Base-by-base conservation (phyloP, 2,329 filamentous ascomycete species). In the Rhinocladiella mackenziei region DNA sequence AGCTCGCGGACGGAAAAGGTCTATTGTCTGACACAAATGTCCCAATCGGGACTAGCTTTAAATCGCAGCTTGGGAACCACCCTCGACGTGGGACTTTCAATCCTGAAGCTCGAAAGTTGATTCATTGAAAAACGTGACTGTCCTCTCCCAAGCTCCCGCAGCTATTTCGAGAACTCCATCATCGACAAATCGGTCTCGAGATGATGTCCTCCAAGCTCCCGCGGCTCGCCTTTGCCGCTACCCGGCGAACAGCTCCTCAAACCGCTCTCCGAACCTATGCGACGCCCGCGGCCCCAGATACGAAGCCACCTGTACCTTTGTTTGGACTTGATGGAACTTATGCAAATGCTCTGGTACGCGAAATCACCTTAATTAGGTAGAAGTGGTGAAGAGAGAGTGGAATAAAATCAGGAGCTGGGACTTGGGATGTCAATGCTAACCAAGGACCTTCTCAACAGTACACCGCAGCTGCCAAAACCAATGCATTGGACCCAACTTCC, bases 261-360 rank as follows among this genome's bases (percentile, higher is more conserved):
- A 67, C 73, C 62, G 76, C 78, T 62, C 72, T 80, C 70, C 84
- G 89, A 69, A 80, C 79, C 69, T 96, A 88, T 72, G 88, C 88
- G 62, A 74, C 78, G 62, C 67, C 80, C 59, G 68, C 76, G 62
- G 73, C 80, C 17, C 43, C 25, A 15, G 80, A 83, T 51, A 72
- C 81, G 68, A 89, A 86, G 77, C 82, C 91, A 62, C 92, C 92
- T 59, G 77, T 96, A 66, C 80, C 89, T 62, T 80, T 98, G 65
- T 98, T 88, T 73, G 92, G 92, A 61, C 75, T 98, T 65, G 92
- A 97, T 72, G 92, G 92, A 71, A 97, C 91, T 67, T 98, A 98
- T 75, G 92, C 92, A 68, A 89, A 84, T 74, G 92, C 92, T 75
- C 79, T 98, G 83, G 92, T 98, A 91, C 69, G 87, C 38, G 14